phyloP scores from a whole-genome alignment of 176 grass and related monocot species.

The Aegilops umbellulata region DNA sequence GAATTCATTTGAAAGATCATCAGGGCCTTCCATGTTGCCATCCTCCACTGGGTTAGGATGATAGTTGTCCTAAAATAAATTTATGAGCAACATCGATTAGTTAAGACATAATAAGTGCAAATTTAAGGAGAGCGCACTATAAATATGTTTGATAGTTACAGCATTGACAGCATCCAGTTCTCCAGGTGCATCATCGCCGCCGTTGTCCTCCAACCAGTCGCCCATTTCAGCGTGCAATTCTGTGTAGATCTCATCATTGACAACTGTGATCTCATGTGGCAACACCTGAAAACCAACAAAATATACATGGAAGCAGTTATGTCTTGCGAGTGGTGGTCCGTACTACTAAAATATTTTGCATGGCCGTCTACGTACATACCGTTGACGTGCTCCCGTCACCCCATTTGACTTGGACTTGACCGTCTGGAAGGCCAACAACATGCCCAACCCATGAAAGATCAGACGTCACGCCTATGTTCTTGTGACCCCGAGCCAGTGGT shows the following conservation, averaged over 20 bases:
- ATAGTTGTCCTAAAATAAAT: not conserved
- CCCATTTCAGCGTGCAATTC: not conserved
- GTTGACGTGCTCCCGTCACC: too few species aligned
- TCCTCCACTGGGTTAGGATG: not conserved
- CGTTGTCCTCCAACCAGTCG: not conserved
- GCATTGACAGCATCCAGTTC: not conserved
- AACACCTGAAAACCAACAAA: not conserved
- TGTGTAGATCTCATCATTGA: not conserved
- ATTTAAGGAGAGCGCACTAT: not conserved
- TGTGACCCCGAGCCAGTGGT: too few species aligned
- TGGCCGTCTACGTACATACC: too few species aligned
- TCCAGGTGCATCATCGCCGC: not conserved
- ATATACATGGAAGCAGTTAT: too few species aligned
- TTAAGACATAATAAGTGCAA: not conserved
- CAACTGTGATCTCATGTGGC: not conserved
- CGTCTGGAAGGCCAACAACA: too few species aligned
- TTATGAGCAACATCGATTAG: not conserved
- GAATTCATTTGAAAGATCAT: not conserved
- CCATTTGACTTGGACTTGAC: too few species aligned
- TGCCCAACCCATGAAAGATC: too few species aligned
- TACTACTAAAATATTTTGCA: too few species aligned
- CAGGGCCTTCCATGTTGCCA: not conserved
- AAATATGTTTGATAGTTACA: not conserved
- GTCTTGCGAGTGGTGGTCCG: too few species aligned
- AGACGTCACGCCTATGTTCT: too few species aligned